Evolutionary conservation across 192 early-diverging fungal genomes (phyloP).

Genomic region (Coemansia sp.): DNA sequence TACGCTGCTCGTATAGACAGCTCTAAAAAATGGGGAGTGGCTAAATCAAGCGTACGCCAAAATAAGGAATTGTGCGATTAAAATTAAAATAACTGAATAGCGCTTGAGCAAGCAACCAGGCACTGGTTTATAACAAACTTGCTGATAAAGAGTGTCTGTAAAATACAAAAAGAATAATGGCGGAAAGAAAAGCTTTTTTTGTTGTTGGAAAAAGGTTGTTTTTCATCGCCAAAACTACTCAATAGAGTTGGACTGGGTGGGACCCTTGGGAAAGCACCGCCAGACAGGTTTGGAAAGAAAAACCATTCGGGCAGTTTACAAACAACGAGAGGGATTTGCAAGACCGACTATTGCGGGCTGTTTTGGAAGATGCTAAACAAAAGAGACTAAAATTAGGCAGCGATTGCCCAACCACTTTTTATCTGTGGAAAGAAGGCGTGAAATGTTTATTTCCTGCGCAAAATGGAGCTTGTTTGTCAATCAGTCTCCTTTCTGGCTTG

Average conservation of each 20-base stretch:
- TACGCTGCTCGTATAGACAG: not conserved
- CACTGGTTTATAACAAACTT: no score
- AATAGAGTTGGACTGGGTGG: not conserved
- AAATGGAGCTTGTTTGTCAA: not conserved
- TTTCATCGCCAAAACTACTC: not conserved
- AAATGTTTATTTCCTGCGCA: not conserved
- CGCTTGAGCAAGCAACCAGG: not conserved
- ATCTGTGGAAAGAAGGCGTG: not conserved
- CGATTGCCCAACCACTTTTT: constrained; percentile 1
- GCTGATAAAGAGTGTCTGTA: not conserved
- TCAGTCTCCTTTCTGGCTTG: not conserved
- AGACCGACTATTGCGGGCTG: not conserved
- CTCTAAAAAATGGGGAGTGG: constrained; percentile 1
- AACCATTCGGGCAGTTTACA: not conserved
- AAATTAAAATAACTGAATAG: not conserved
- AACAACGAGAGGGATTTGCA: not conserved
- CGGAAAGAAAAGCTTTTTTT: not conserved
- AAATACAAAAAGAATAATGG: not conserved
- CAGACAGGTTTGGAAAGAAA: not conserved
- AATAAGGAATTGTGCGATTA: not conserved
- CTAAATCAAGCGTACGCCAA: not conserved
- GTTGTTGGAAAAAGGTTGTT: not conserved
- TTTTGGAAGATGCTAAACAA: not conserved
- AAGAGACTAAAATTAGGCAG: constrained; percentile 15
- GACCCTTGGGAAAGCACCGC: not conserved